phyloP scores from a whole-genome alignment of 768 basidiomycete species.

The Tremella fuciformis region DNA sequence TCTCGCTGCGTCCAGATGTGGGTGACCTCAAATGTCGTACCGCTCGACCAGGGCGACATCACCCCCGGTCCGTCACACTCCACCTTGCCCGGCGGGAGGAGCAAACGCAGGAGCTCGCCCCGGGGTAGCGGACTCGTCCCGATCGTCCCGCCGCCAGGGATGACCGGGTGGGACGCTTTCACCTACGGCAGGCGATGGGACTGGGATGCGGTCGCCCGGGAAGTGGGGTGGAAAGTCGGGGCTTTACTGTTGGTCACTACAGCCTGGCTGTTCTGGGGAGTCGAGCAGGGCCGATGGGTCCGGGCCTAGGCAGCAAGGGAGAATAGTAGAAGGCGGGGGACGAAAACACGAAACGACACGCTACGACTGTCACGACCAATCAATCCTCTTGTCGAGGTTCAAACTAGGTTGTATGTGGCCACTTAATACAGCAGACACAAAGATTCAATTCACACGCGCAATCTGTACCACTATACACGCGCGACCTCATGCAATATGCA shows the following conservation, averaged over 20 bases:
- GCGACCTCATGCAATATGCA: no score
- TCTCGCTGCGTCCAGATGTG: constrained; percentile 71
- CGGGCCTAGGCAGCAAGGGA: background rate
- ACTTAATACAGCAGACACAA: no score
- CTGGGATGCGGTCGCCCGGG: constrained; percentile 41
- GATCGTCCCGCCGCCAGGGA: background rate
- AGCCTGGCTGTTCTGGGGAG: constrained; percentile 45
- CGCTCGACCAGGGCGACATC: constrained; percentile 1
- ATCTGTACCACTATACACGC: no score
- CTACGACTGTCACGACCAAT: no score
- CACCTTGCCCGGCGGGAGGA: no score
- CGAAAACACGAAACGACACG: no score
- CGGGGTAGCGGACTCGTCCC: background rate
- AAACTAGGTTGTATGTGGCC: no score
- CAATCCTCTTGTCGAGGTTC: no score
- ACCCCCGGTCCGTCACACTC: background rate
- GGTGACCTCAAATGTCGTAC: constrained; percentile 82
- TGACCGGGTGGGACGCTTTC: constrained; percentile 31
- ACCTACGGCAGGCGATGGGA: constrained; percentile 41
- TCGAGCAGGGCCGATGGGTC: constrained; percentile 25
- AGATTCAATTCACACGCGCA: no score
- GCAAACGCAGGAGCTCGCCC: constrained; percentile 2
- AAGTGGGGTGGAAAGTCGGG: constrained; percentile 45
- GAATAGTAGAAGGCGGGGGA: no score
- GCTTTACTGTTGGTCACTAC: constrained; percentile 35